A percentile compares a stretch with the other conserved stretches of the same genome.
These are phyloP conservation scores for Vickermania spadyakhi DNA, from an alignment of 208 protist genomes.

Conservation along the genomic window DNA sequence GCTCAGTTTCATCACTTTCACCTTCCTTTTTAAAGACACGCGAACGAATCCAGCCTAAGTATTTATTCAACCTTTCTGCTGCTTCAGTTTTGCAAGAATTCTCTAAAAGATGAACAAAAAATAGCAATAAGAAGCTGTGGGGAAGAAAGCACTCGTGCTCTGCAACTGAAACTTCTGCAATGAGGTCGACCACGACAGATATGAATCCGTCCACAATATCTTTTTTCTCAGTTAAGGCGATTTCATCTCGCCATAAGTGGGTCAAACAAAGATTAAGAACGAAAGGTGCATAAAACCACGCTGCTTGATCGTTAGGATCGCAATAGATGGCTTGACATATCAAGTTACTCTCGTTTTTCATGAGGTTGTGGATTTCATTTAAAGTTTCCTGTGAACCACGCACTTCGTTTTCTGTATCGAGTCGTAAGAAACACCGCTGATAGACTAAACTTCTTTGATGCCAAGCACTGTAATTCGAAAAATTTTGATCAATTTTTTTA, in stretches of 20 bases:
- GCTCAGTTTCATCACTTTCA: no score
- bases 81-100: not conserved
- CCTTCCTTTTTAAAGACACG: no score
- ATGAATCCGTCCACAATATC: slow-evolving; percentile 27
- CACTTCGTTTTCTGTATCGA: slow-evolving; percentile 5
- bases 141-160: slow-evolving; percentile 29
- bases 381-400: not conserved
- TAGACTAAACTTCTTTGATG: slow-evolving; percentile 84
- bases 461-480: slow-evolving; percentile 98
- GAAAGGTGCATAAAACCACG: slow-evolving; percentile 80
- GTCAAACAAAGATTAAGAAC: slow-evolving; percentile 17
- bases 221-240: no score
- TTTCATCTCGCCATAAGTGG: no score
- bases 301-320: slow-evolving; percentile 81
- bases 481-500: slow-evolving; percentile 88
- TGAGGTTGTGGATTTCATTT: slow-evolving; percentile 9
- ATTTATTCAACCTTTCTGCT: not conserved
- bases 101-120: not conserved
- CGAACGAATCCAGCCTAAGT: not conserved
- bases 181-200: slow-evolving; percentile 27
- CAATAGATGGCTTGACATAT: slow-evolving; percentile 75
- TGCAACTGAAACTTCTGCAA: slow-evolving; percentile 30
- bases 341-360: slow-evolving; percentile 47
- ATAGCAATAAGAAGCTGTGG: slow-evolving; percentile 32
- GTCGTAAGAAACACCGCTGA: slow-evolving; percentile 20